These are phyloP conservation scores for Andalucia godoyi DNA, from an alignment of 78 protist genomes.

Conservation along the genomic window DNA sequence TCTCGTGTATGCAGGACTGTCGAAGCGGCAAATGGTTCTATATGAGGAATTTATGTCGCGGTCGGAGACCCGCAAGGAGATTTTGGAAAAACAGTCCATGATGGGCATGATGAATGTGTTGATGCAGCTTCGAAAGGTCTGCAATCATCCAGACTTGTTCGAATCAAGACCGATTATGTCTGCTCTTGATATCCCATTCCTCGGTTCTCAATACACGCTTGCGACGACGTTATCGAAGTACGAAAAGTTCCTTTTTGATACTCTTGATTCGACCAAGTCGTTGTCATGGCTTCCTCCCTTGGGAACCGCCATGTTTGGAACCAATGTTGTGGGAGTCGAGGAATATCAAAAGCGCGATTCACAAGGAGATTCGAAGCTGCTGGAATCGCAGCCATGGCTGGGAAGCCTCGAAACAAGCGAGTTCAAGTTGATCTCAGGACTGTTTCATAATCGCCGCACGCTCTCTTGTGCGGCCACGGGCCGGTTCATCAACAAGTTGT, in stretches of 20 bases:
- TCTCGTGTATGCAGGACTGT: conserved; percentile 50
- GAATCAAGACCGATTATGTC: conserved; percentile 58
- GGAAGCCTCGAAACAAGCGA: too few species aligned
- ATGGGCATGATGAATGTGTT: conserved; percentile 55
- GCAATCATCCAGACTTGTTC: conserved; percentile 90
- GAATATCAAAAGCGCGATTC: background rate
- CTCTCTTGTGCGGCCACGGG: too few species aligned
- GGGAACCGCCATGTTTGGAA: background rate
- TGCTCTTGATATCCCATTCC: conserved; percentile 23
- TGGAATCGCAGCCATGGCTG: too few species aligned
- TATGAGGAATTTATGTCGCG: conserved; percentile 58
- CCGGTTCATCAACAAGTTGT: too few species aligned
- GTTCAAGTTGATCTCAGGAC: too few species aligned
- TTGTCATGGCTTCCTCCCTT: background rate
- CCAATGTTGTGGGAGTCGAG: background rate
- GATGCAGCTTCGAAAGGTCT: conserved; percentile 81
- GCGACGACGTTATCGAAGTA: background rate
- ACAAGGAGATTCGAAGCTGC: too few species aligned
- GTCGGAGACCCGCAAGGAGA: conserved; percentile 28
- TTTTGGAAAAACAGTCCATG: conserved; percentile 33
- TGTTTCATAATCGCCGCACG: too few species aligned
- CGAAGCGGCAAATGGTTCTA: conserved; percentile 62
- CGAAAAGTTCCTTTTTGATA: background rate
- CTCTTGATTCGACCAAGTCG: background rate
- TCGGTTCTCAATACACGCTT: background rate